Base-by-base conservation (phyloP, 2,329 filamentous ascomycete species). In the Penicillium sp. region DNA sequence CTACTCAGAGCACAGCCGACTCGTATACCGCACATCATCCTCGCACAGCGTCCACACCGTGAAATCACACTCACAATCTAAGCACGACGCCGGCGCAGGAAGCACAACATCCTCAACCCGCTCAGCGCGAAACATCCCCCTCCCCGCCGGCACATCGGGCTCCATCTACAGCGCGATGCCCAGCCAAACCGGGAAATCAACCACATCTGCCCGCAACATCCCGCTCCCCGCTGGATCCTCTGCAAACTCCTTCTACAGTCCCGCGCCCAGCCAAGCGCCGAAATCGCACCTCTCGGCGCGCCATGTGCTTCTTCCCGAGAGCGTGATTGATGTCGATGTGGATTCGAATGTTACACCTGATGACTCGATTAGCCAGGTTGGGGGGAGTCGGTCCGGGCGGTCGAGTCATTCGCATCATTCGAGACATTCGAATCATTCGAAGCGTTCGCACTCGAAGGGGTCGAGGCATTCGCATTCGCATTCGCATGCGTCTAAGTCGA, bases 321-420 rank as follows among this genome's bases (percentile, higher is more conserved):
- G 73, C 57, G 69, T 74, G 19, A 59, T 69, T 8, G 75, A 74
- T 9, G 66, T 74, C 13, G 75, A 78, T 37, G 72, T 76, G 12
- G 73, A 80, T 55, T 78, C 78, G 15, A 88, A 93, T 19, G 82
- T 99, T 67, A 90, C 89, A 0, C 89, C 92, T 9, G 85, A 90
- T 59, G 93, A 97, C 76, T 96, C 92, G 0, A 86, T 93, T 63
- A 88, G 88, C 67, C 90, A 92, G 53, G 83, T 93, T 28, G 76
- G 54, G 9, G 54, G 72, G n/a, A 65, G 68, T 35, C 61, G 55
- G 13, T 65, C 68, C 19, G 63, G 69, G 8, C 63, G 71, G 24
- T 74, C 72, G n/a, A 62, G 66, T 19, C 65, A 75, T 58, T 72
- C 63, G 17, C 67, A 70, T 47, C 68, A 66, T 37, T 70, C 73